phyloP scores from a whole-genome alignment of 495 filamentous ascomycete species.

The Aspergillus wentii region DNA sequence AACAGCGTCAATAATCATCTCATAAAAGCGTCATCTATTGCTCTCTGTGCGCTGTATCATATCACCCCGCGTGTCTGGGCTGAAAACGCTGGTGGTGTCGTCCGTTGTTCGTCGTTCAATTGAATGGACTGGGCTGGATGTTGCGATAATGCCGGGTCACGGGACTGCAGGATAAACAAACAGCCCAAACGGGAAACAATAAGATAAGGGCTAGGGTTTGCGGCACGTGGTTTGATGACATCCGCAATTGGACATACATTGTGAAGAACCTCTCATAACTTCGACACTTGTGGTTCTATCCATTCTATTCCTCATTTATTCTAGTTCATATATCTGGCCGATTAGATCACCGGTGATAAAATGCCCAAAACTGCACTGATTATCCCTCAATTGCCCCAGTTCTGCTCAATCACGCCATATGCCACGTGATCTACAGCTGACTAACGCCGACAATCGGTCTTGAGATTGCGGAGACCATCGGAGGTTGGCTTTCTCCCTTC shows the following conservation, averaged over 20 bases:
- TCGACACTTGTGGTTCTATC: too few species aligned
- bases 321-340: too few species aligned
- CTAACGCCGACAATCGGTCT: constrained; percentile 20
- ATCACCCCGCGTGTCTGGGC: too few species aligned
- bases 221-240: constrained; percentile 17
- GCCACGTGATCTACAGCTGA: constrained; percentile 17
- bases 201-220: constrained; percentile 34
- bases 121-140: too few species aligned
- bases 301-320: too few species aligned
- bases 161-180: constrained; percentile 39
- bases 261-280: too few species aligned
- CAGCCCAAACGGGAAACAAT: constrained; percentile 38
- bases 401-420: constrained; percentile 18
- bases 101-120: too few species aligned
- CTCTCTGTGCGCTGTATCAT: too few species aligned
- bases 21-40: neutral
- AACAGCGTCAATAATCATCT: constrained; percentile 3
- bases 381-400: neutral
- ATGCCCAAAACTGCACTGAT: too few species aligned
- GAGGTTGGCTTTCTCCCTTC: constrained; percentile 7
- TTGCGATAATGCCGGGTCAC: constrained; percentile 14
- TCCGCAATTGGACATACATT: too few species aligned
- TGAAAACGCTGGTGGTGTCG: too few species aligned
- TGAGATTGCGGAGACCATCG: constrained; percentile 4
- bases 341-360: too few species aligned